These are phyloP conservation scores for Blastomyces parvus DNA, from an alignment of 2,329 filamentous ascomycete species.

Conservation along the genomic window DNA sequence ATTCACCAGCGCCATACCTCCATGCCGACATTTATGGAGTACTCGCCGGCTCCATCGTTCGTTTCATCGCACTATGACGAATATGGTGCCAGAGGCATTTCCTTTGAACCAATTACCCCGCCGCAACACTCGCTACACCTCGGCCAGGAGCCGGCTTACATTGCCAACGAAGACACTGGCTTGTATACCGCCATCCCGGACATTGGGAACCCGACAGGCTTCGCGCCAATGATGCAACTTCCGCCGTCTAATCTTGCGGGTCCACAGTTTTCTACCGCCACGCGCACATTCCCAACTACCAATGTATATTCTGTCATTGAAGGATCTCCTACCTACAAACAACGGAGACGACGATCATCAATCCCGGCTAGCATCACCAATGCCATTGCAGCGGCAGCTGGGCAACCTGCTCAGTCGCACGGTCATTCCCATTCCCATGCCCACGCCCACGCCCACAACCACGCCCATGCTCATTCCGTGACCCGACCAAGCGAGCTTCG, in stretches of 20 bases:
- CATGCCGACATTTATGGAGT: conserved; percentile 98
- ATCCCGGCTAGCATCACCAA: conserved; percentile 72
- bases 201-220: conserved; percentile 58
- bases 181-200: conserved; percentile 93
- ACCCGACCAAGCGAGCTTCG: conserved; percentile 74
- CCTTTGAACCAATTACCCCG: conserved; percentile 92
- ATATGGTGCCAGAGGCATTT: conserved; percentile 91
- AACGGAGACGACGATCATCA: conserved; percentile 84
- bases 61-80: conserved; percentile 98
- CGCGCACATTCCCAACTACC: conserved; percentile 57
- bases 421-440: conserved; percentile 25
- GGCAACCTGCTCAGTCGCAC: conserved; percentile 34
- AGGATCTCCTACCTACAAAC: conserved; percentile 97
- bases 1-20: conserved; percentile 88
- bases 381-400: conserved; percentile 50
- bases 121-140: conserved; percentile 80
- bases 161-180: conserved; percentile 94
- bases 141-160: conserved; percentile 84
- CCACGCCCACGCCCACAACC: conserved; percentile 37
- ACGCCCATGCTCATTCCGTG: conserved; percentile 41
- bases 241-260: conserved; percentile 75
- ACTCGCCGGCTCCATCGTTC: conserved; percentile 94
- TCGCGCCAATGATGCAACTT: conserved; percentile 85
- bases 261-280: conserved; percentile 65
- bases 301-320: conserved; percentile 95